Evolutionary conservation across 768 basidiomycete genomes (phyloP).

Genomic region (Russula vinacea): DNA sequence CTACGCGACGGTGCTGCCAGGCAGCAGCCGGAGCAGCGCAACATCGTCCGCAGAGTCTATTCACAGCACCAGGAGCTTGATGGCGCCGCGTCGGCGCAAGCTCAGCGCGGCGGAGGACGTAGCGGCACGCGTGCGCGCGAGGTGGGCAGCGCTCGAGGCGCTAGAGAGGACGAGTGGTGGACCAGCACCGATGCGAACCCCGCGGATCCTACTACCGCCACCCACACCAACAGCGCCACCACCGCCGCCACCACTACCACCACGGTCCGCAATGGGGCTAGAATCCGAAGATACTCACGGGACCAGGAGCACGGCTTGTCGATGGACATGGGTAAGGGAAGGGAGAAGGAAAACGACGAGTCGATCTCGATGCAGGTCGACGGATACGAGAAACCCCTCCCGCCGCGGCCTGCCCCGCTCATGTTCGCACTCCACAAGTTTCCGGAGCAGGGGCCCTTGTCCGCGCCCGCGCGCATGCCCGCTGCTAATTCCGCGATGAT

Average conservation of each 20-base stretch:
- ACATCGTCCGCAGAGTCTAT: conserved; percentile 24
- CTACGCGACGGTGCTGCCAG: conserved; percentile 23
- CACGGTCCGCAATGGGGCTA: neutral
- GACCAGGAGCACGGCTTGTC: too few relatives aligned
- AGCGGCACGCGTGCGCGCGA: conserved; percentile 25
- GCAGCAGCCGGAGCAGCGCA: conserved; percentile 27
- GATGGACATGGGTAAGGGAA: neutral
- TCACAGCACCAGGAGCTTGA: conserved; percentile 8
- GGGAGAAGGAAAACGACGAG: conserved; percentile 14
- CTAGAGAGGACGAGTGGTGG: conserved; percentile 16
- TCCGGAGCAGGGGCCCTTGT: neutral
- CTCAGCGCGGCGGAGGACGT: conserved; percentile 28
- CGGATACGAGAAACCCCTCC: conserved; percentile 22
- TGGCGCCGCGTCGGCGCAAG: conserved; percentile 21
- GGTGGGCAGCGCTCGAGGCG: conserved; percentile 28
- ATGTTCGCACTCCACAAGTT: conserved; percentile 1
- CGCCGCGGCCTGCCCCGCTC: conserved; percentile 14
- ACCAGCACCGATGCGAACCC: neutral
- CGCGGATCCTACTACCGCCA: neutral
- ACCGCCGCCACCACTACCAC: neutral
- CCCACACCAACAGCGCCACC: neutral
- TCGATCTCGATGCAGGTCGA: conserved; percentile 19
- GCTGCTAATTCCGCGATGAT: too few relatives aligned
- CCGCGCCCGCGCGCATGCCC: neutral
- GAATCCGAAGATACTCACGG: neutral